Conservation (phyloP, 441 rosid genomes). For the Bocquillonia castaneifolia region DNA sequence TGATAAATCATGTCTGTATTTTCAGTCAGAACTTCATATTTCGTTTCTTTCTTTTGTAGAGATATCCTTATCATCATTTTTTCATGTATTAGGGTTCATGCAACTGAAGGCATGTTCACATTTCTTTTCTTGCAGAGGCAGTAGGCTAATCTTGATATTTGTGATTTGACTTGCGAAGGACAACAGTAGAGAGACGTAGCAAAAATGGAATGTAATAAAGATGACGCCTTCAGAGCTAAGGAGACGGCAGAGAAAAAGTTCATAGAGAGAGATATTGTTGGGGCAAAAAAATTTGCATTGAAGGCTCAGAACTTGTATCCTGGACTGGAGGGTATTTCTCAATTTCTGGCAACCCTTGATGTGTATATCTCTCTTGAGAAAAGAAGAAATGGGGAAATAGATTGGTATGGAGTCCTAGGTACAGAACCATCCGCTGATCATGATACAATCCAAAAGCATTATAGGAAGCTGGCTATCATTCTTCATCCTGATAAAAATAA, state of each 20-base stretch:
- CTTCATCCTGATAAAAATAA: constrained; percentile 93
- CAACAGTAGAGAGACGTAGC: not conserved
- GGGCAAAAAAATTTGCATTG: constrained; percentile 65
- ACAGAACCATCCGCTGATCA: constrained; percentile 55
- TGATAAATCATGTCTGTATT: not conserved
- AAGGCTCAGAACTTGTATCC: constrained; percentile 78
- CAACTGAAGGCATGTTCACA: constrained; percentile 4
- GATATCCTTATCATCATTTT: constrained; percentile 13
- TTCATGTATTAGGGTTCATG: constrained; percentile 14
- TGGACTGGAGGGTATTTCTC: constrained; percentile 68
- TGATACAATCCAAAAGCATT: constrained; percentile 57
- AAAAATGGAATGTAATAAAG: constrained; percentile 81
- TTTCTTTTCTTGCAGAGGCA: no score
- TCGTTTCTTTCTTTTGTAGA: constrained; percentile 2
- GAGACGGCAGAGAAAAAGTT: constrained; percentile 79
- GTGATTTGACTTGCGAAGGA: not conserved
- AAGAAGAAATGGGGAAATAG: constrained; percentile 51
- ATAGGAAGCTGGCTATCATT: constrained; percentile 57
- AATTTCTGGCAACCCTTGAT: constrained; percentile 52
- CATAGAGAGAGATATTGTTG: constrained; percentile 49
- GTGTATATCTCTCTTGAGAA: constrained; percentile 65
- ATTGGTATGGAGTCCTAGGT: constrained; percentile 81
- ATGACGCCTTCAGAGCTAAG: constrained; percentile 73
- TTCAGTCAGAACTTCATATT: not conserved
- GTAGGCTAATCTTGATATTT: constrained; percentile 9